phyloP scores from a whole-genome alignment of 2,329 filamentous ascomycete species.

The Ceratocystis colombiana region DNA sequence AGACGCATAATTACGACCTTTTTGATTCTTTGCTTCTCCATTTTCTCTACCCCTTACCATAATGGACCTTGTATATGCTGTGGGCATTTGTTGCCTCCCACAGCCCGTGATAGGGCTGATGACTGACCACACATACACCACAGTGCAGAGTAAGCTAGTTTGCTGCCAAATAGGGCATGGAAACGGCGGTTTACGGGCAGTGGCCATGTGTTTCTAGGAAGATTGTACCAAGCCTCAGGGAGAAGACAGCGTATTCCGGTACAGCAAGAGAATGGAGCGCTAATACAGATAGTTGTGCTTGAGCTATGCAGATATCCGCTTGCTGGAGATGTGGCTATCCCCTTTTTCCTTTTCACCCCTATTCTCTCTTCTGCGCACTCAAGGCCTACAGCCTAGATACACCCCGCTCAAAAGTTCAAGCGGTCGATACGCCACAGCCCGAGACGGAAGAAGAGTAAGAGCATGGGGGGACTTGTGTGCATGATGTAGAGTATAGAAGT shows the following conservation, averaged over 20 bases:
- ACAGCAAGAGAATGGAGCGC: neutral
- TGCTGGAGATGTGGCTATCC: neutral
- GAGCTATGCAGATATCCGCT: neutral
- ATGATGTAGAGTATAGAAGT: neutral
- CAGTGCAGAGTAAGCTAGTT: neutral
- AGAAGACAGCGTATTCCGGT: neutral
- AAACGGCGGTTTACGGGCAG: neutral
- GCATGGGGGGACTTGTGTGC: neutral
- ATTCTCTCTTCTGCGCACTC: neutral
- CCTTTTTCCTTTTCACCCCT: neutral
- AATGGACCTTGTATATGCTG: neutral
- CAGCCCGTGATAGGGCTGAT: neutral
- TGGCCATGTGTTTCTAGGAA: neutral
- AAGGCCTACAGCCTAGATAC: neutral
- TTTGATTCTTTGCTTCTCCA: neutral
- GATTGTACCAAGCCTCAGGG: neutral
- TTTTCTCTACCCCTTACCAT: neutral
- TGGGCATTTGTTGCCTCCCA: neutral
- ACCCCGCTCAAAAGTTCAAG: slow-evolving; percentile 1
- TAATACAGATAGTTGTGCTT: neutral
- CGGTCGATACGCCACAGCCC: neutral
- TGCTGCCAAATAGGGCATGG: neutral
- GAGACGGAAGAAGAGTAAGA: neutral
- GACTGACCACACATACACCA: neutral
- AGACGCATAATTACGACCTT: neutral